These are phyloP conservation scores for Ceratocystis diversiconidia DNA, from an alignment of 2,329 filamentous ascomycete genomes.

Conservation along the genomic window DNA sequence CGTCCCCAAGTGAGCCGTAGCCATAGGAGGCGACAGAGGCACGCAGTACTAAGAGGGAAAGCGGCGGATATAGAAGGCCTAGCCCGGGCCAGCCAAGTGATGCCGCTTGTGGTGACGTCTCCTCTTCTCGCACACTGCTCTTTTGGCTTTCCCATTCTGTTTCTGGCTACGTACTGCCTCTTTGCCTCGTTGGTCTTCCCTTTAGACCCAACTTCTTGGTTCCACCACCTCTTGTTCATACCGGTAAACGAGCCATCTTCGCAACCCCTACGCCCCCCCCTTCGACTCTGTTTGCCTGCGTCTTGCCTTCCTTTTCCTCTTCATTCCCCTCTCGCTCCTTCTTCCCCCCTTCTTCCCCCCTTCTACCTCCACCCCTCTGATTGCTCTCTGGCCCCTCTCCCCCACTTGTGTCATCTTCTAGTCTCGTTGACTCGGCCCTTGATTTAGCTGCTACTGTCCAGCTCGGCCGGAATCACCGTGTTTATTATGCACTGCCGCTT, in stretches of 20 bases:
- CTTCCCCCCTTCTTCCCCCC: not conserved
- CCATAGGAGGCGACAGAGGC: too few relatives aligned
- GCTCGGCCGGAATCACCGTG: not conserved
- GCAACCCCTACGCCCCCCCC: not conserved
- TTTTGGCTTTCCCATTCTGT: too few relatives aligned
- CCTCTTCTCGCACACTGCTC: too few relatives aligned
- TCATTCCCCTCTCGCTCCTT: not conserved
- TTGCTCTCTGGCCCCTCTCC: not conserved
- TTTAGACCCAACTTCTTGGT: not conserved
- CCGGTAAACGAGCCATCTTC: not conserved
- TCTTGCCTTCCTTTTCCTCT: not conserved
- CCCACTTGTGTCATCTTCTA: not conserved
- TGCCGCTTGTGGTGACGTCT: too few relatives aligned
- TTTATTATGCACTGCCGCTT: not conserved
- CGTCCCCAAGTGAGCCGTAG: too few relatives aligned
- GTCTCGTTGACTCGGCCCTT: not conserved
- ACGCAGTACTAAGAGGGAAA: too few relatives aligned
- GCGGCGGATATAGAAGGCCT: too few relatives aligned
- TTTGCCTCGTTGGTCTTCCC: too few relatives aligned
- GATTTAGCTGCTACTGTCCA: not conserved
- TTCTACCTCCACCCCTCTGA: not conserved
- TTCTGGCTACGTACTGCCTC: too few relatives aligned
- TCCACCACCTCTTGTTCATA: not conserved
- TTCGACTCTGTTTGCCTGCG: not conserved
- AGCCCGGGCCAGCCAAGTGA: too few relatives aligned